phyloP scores from a whole-genome alignment of 768 basidiomycete genomes.

The Suillus hirtellus region DNA sequence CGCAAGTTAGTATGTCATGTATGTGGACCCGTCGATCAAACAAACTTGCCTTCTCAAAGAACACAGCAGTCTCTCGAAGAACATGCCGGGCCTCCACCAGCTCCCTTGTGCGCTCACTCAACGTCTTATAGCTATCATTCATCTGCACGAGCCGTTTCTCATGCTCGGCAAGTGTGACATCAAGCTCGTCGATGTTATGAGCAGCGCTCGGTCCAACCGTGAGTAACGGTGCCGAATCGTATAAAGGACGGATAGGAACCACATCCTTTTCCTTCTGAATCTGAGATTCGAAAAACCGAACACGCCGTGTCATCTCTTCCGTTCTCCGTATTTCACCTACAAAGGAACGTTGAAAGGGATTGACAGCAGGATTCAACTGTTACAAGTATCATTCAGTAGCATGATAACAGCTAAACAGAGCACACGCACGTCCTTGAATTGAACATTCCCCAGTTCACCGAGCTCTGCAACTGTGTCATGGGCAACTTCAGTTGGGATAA shows the following conservation, averaged over 20 bases:
- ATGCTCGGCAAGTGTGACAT: slow-evolving; percentile 82
- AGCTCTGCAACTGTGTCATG: slow-evolving; percentile 96
- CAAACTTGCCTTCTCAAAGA: slow-evolving; percentile 78
- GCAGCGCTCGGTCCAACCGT: slow-evolving; percentile 91
- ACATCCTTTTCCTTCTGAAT: slow-evolving; percentile 85
- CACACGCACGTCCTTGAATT: slow-evolving; percentile 91
- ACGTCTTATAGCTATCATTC: slow-evolving; percentile 89
- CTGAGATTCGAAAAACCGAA: slow-evolving; percentile 85
- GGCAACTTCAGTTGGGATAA: slow-evolving; percentile 95
- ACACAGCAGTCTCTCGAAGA: slow-evolving; percentile 90
- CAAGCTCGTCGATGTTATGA: slow-evolving; percentile 92
- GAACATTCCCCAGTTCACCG: slow-evolving; percentile 92
- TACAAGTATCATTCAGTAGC: slow-evolving; percentile 11
- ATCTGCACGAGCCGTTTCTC: slow-evolving; percentile 83
- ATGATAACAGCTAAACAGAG: neutral
- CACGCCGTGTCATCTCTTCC: slow-evolving; percentile 94
- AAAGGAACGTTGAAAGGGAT: slow-evolving; percentile 98
- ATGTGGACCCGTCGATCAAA: neutral
- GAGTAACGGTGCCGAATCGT: slow-evolving; percentile 83
- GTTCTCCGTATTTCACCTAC: slow-evolving; percentile 93
- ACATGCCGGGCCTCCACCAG: slow-evolving; percentile 94
- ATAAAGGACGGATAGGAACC: slow-evolving; percentile 79
- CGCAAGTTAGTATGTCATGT: slow-evolving; percentile 14
- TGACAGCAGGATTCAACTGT: slow-evolving; percentile 91
- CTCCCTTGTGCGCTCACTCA: slow-evolving; percentile 84